Percentiles rank a stretch among this genome's conserved stretches.
These are phyloP conservation scores for Daldinia vernicosa DNA, from an alignment of 495 filamentous ascomycete species.

Conservation along the genomic window DNA sequence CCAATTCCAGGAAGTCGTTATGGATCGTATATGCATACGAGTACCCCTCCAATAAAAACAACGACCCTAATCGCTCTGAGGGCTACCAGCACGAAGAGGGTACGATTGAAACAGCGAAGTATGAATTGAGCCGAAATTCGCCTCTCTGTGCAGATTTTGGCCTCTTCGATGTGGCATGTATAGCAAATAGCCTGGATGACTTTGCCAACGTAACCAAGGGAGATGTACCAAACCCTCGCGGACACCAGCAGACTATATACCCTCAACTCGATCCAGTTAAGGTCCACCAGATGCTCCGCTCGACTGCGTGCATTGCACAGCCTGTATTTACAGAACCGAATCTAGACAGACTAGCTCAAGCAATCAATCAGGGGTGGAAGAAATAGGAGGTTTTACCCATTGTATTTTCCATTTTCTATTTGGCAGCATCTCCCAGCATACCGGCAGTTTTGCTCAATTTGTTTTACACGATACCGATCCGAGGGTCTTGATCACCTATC, in stretches of 20 bases:
- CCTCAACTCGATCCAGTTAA: slow-evolving; percentile 1
- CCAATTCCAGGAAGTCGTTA: slow-evolving; percentile 4
- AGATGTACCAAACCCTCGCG: not conserved
- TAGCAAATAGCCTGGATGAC: not conserved
- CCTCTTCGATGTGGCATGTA: slow-evolving; percentile 12
- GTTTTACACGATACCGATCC: not conserved
- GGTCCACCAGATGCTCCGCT: not conserved
- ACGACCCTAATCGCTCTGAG: not conserved
- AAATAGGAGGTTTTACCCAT: not conserved
- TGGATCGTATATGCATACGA: slow-evolving; percentile 16
- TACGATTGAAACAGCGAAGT: not conserved
- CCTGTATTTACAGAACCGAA: not conserved
- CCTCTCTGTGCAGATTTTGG: not conserved
- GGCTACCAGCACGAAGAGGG: not conserved
- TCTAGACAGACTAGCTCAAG: not conserved
- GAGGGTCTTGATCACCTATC: not conserved
- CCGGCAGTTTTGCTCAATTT: not conserved
- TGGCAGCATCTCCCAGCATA: not conserved
- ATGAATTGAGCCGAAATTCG: not conserved
- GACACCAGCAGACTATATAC: not conserved
- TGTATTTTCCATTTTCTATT: not conserved
- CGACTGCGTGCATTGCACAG: not conserved
- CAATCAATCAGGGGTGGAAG: not conserved
- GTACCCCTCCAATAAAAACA: not conserved
- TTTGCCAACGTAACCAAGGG: not conserved